These are phyloP conservation scores for Lyophyllum semitale DNA, from an alignment of 768 basidiomycete genomes.

Conservation along the genomic window DNA sequence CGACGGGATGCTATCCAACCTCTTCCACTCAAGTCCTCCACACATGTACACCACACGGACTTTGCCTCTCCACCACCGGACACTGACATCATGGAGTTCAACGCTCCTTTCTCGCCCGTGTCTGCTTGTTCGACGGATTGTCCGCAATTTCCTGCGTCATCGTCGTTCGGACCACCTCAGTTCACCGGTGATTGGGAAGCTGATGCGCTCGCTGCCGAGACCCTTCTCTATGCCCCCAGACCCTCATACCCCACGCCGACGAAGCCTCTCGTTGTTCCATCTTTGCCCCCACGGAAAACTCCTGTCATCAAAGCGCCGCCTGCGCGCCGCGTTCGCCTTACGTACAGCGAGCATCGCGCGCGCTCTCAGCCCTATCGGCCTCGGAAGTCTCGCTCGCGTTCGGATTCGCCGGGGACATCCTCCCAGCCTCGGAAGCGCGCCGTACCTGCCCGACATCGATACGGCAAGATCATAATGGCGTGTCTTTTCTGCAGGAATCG, in stretches of 20 bases:
- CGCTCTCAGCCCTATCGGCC: neutral
- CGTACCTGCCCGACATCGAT: constrained; percentile 1
- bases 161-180: neutral
- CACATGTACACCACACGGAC: neutral
- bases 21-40: no score
- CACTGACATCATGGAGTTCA: neutral
- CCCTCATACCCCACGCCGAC: neutral
- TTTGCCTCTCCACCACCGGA: neutral
- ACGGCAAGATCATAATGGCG: constrained; percentile 43
- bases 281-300: neutral
- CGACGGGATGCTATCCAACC: neutral
- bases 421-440: neutral
- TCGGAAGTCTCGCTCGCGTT: neutral
- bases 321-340: neutral
- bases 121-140: neutral
- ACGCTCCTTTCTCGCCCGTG: neutral
- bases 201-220: constrained; percentile 7
- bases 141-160: neutral
- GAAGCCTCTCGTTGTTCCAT: neutral
- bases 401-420: neutral
- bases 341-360: neutral
- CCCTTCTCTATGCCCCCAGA: neutral
- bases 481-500: constrained; percentile 52
- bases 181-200: constrained; percentile 18
- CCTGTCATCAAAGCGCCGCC: neutral